Conservation (phyloP, 441 rosid species). For the Corymbia calophylla region DNA sequence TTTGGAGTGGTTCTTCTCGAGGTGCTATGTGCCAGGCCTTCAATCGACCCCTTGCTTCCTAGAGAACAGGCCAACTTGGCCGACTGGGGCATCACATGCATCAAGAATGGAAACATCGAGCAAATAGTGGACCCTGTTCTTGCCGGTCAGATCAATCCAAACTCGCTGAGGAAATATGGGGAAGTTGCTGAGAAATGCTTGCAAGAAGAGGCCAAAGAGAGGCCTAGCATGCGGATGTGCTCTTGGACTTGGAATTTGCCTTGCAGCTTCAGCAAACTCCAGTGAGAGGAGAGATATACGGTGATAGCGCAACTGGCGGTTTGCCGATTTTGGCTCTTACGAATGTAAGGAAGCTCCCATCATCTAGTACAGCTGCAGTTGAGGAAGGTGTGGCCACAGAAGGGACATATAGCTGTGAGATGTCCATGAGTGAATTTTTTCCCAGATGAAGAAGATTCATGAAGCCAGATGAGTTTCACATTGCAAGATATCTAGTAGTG, state of each 20-base stretch:
- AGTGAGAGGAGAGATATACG: constrained; percentile 9
- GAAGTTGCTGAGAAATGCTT: not conserved
- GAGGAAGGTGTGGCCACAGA: not conserved
- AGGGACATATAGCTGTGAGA: not conserved
- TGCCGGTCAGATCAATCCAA: not conserved
- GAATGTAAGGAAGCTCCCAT: not conserved
- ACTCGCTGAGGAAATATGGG: not conserved
- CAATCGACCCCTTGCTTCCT: not conserved
- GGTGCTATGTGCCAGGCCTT: no score
- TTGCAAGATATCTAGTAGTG: not conserved
- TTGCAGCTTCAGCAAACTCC: constrained; percentile 61
- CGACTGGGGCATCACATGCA: not conserved
- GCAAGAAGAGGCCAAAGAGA: not conserved
- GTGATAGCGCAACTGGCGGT: constrained; percentile 15
- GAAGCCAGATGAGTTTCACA: not conserved
- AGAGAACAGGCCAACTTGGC: not conserved
- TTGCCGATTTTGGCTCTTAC: constrained; percentile 8
- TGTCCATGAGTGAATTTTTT: not conserved
- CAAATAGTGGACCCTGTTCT: not conserved
- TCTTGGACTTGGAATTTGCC: constrained; percentile 94
- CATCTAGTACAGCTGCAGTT: not conserved
- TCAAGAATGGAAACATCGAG: not conserved
- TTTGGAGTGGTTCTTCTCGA: no score
- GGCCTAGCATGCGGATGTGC: constrained; percentile 87
- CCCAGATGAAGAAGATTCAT: not conserved